phyloP scores from a whole-genome alignment of 129 eudicot species.

The Ambrosia artemisiifolia region DNA sequence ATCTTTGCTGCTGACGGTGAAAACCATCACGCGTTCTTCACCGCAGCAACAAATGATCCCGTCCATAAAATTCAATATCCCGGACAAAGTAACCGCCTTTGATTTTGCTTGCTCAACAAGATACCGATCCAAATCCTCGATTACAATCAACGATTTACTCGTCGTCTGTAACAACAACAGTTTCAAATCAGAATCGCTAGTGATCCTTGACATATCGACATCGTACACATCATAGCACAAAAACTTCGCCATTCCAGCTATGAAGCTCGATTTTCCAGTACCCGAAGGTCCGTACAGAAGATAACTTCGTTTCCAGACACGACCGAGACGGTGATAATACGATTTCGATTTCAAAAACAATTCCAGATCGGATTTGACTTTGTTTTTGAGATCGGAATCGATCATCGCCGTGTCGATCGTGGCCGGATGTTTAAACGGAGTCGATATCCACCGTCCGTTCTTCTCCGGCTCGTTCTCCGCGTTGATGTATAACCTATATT shows the following conservation, averaged over 20 bases:
- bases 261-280: conserved; percentile 83
- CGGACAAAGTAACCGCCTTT: conserved; percentile 48
- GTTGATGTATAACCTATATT: conserved; percentile 41
- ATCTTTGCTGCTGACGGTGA: conserved; percentile 68
- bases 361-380: conserved; percentile 74
- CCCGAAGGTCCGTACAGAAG: conserved; percentile 72
- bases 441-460: conserved; percentile 74
- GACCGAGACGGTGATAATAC: conserved; percentile 78
- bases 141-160: conserved; percentile 58
- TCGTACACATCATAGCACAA: conserved; percentile 66
- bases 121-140: conserved; percentile 70
- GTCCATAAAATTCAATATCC: conserved; percentile 80
- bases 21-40: conserved; percentile 88
- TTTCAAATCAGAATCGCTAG: conserved; percentile 68
- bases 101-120: conserved; percentile 48
- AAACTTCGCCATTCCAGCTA: conserved; percentile 85
- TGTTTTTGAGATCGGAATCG: conserved; percentile 65
- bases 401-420: conserved; percentile 78
- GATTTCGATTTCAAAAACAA: conserved; percentile 66
- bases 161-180: conserved; percentile 61
- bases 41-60: conserved; percentile 76
- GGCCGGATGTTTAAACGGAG: conserved; percentile 79
- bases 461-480: conserved; percentile 38
- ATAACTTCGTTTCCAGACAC: conserved; percentile 86
- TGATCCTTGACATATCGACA: conserved; percentile 51